Evolutionary conservation across 225 moss, liverwort and hornwort genomes (phyloP).

Genomic region (Straminergon stramineum): DNA sequence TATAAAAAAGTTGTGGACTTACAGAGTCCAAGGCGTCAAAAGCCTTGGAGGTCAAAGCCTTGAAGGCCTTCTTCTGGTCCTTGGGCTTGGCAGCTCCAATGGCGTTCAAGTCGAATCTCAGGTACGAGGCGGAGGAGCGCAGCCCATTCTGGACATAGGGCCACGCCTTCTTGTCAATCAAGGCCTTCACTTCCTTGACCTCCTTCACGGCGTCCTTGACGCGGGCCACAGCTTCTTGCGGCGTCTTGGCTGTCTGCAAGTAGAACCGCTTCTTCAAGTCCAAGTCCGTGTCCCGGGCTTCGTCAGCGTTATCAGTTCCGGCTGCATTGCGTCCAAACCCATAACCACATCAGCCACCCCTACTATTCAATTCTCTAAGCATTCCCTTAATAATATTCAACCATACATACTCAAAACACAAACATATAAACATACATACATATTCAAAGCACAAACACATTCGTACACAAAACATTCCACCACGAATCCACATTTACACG

Average conservation of each 20-base stretch:
- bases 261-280: slow-evolving; percentile 54
- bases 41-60: slow-evolving; percentile 27
- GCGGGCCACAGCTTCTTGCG: slow-evolving; percentile 31
- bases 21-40: slow-evolving; percentile 51
- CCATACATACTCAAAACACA: background rate
- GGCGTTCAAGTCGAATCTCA: slow-evolving; percentile 57
- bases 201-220: slow-evolving; percentile 50
- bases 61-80: slow-evolving; percentile 48
- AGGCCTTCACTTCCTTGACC: slow-evolving; percentile 56
- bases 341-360: background rate
- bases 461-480: background rate
- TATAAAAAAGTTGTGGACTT: background rate
- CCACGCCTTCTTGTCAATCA: slow-evolving; percentile 88
- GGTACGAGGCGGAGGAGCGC: slow-evolving; percentile 47
- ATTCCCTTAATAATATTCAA: background rate
- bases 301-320: slow-evolving; percentile 78
- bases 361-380: too few species aligned
- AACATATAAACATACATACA: background rate
- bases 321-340: slow-evolving; percentile 24
- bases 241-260: slow-evolving; percentile 15
- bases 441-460: background rate
- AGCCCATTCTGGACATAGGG: slow-evolving; percentile 85
- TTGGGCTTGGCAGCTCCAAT: slow-evolving; percentile 52
- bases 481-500: background rate
- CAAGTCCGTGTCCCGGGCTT: slow-evolving; percentile 71